A percentile compares a stretch with the other conserved stretches of the same genome.
Evolutionary conservation across 352 stramenopile genomes (phyloP).

Genomic region (Phytophthora pseudosyringae): DNA sequence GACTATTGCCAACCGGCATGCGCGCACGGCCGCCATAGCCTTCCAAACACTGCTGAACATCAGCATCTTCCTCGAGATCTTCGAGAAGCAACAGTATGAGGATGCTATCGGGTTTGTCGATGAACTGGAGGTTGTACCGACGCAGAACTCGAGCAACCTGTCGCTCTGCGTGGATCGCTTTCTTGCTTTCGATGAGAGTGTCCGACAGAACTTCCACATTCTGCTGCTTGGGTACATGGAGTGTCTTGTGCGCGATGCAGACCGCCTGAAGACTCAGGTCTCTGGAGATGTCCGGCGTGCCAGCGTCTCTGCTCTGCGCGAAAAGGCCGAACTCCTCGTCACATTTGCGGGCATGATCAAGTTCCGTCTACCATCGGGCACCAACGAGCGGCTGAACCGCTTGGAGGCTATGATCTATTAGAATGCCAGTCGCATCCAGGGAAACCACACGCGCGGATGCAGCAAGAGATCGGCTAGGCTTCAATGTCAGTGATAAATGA

Average conservation of each 20-base stretch:
- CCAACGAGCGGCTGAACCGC: conserved; percentile 85
- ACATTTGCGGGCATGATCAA: conserved; percentile 92
- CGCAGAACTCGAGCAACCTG: conserved; percentile 64
- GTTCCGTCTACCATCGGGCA: conserved; percentile 80
- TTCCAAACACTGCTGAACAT: conserved; percentile 90
- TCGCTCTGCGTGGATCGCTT: conserved; percentile 84
- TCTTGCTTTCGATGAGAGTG: conserved; percentile 77
- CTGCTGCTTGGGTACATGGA: conserved; percentile 89
- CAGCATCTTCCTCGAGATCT: conserved; percentile 87
- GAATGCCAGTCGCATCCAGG: conserved; percentile 4
- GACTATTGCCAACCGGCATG: conserved; percentile 72
- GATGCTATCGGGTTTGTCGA: conserved; percentile 88
- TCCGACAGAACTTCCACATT: conserved; percentile 88
- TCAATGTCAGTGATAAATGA: neutral
- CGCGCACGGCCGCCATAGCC: conserved; percentile 67
- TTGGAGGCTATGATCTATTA: conserved; percentile 92
- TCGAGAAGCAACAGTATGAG: conserved; percentile 83
- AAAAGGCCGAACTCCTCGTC: conserved; percentile 84
- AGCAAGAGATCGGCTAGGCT: neutral
- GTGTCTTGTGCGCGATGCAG: conserved; percentile 84
- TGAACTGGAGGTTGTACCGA: conserved; percentile 75
- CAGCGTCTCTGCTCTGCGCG: conserved; percentile 56
- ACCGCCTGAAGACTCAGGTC: conserved; percentile 75
- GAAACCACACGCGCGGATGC: conserved; percentile 1
- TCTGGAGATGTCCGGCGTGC: conserved; percentile 62